Percentiles rank a stretch among this genome's conserved stretches.
phyloP scores from a whole-genome alignment of 306 rosid genomes.

The Canavalia gladiata region DNA sequence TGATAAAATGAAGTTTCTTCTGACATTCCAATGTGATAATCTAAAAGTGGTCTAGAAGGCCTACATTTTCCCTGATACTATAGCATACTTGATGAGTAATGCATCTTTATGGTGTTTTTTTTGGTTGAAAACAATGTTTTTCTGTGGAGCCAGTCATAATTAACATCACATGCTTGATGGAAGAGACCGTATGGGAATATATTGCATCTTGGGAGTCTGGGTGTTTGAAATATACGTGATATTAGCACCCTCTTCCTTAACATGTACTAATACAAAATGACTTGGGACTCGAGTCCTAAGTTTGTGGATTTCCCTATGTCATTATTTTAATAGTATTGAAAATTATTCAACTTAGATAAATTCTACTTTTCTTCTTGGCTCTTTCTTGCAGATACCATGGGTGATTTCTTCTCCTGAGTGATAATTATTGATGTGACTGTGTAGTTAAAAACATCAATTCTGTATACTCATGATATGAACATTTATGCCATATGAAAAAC shows the following conservation, averaged over 20 bases:
- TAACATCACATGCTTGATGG: constrained; percentile 3
- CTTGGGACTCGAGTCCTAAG: constrained; percentile 6
- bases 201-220: constrained; percentile 30
- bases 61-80: neutral
- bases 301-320: constrained; percentile 27
- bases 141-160: constrained; percentile 23
- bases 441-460: constrained; percentile 1
- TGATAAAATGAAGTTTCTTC: constrained; percentile 17
- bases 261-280: too few relatives aligned
- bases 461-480: constrained; percentile 19
- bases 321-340: constrained; percentile 11
- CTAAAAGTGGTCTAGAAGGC: constrained; percentile 18
- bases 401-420: neutral
- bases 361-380: constrained; percentile 7
- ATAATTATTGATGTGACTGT: neutral
- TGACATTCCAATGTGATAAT: constrained; percentile 22
- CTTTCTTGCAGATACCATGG: constrained; percentile 20
- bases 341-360: neutral
- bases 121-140: neutral
- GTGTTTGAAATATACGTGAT: constrained; percentile 36
- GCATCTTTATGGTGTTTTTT: neutral
- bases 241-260: neutral
- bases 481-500: constrained; percentile 7
- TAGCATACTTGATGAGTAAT: constrained; percentile 21
- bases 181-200: constrained; percentile 29